Conservation (phyloP, 768 basidiomycete species). For the Stropharia rugosoannulata region DNA sequence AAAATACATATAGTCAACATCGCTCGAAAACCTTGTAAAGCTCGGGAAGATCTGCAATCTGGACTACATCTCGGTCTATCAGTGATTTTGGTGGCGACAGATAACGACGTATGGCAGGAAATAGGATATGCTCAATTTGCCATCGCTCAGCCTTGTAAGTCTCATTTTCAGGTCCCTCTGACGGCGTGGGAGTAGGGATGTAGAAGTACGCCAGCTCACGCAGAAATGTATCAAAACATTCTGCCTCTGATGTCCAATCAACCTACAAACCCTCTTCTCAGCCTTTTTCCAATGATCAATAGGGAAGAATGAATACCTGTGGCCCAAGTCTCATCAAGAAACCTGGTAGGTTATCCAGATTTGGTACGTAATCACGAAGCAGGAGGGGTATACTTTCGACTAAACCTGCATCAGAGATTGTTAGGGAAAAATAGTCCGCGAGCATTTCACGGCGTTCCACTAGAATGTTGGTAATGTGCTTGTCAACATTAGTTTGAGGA, state of each 20-base stretch:
- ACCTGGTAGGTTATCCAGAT: conserved; percentile 84
- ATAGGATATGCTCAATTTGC: conserved; percentile 90
- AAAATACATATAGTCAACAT: conserved; percentile 48
- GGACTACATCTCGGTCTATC: conserved; percentile 74
- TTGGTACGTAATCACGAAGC: conserved; percentile 85
- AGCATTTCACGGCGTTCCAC: conserved; percentile 77
- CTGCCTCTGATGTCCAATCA: conserved; percentile 81
- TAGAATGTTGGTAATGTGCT: conserved; percentile 69
- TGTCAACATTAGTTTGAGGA: background rate
- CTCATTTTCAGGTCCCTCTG: conserved; percentile 31
- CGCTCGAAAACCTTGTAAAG: conserved; percentile 94
- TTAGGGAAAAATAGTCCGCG: conserved; percentile 85
- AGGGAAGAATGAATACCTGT: conserved; percentile 49
- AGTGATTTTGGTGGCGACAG: conserved; percentile 65
- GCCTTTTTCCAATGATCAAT: background rate
- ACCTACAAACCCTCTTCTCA: conserved; percentile 48
- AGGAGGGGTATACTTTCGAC: conserved; percentile 83
- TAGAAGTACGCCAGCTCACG: conserved; percentile 93
- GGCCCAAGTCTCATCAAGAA: conserved; percentile 92
- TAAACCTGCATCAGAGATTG: conserved; percentile 62
- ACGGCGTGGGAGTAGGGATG: conserved; percentile 54
- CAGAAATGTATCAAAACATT: conserved; percentile 84
- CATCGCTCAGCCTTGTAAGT: conserved; percentile 66
- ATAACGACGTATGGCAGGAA: conserved; percentile 83
- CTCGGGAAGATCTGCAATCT: conserved; percentile 88